These are phyloP conservation scores for Westerdykella ornata DNA, from an alignment of 2,329 filamentous ascomycete species.

Conservation along the genomic window DNA sequence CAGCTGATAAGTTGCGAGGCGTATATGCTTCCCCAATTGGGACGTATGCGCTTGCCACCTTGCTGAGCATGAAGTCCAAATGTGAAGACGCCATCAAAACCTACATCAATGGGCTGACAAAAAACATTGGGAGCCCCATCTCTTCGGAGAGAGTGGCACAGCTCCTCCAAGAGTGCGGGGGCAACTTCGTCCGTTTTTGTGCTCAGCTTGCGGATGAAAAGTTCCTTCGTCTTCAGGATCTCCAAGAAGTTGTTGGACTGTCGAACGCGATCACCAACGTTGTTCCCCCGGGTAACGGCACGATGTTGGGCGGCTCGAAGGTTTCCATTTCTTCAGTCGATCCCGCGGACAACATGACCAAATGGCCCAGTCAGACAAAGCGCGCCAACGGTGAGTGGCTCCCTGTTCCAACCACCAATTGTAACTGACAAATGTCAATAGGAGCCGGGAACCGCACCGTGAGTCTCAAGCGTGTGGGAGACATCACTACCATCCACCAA, in stretches of 20 bases:
- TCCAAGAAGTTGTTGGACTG: constrained; percentile 19
- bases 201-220: constrained; percentile 15
- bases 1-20: constrained; percentile 13
- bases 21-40: constrained; percentile 8
- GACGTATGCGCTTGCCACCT: constrained; percentile 4
- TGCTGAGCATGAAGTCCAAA: constrained; percentile 10
- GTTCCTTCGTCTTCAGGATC: constrained; percentile 14
- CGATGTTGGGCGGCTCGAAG: too few relatives aligned
- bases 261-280: constrained; percentile 16
- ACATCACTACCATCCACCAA: constrained; percentile 19
- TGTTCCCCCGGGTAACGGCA: constrained; percentile 9
- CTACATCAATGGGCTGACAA: constrained; percentile 15
- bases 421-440: constrained; percentile 10
- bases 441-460: constrained; percentile 20
- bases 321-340: too few relatives aligned
- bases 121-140: constrained; percentile 7
- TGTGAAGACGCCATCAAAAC: constrained; percentile 16
- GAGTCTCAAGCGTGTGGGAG: constrained; percentile 21
- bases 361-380: constrained; percentile 28
- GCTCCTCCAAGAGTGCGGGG: constrained; percentile 12
- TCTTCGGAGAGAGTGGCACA: constrained; percentile 11
- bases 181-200: constrained; percentile 20
- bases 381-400: constrained; percentile 21
- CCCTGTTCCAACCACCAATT: background rate
- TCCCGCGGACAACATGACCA: constrained; percentile 8